Conservation (phyloP, 768 basidiomycete genomes). For the Gymnopilus dilepis region DNA sequence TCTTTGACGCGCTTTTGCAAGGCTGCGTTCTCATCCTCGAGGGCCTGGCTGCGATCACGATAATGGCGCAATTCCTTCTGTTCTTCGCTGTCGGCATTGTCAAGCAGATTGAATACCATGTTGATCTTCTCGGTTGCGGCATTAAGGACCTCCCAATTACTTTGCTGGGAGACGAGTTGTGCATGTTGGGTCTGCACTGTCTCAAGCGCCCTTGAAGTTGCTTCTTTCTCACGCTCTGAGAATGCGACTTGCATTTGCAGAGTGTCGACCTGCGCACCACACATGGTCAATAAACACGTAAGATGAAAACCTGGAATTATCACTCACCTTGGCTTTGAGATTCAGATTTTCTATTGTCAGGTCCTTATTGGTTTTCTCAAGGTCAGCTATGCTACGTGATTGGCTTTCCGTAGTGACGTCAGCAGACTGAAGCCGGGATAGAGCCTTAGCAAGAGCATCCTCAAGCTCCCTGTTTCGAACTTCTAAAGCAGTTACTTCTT, state of each 20-base stretch:
- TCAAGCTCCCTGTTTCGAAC: slow-evolving; percentile 66
- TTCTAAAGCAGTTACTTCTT: slow-evolving; percentile 53
- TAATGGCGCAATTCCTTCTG: slow-evolving; percentile 68
- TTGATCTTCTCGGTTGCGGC: slow-evolving; percentile 78
- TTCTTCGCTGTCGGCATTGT: slow-evolving; percentile 73
- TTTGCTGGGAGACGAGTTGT: slow-evolving; percentile 62
- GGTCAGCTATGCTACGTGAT: slow-evolving; percentile 60
- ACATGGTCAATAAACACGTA: slow-evolving; percentile 18
- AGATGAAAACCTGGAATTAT: slow-evolving; percentile 9
- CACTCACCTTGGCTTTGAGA: slow-evolving; percentile 64
- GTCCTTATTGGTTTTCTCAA: slow-evolving; percentile 68
- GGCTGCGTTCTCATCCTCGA: slow-evolving; percentile 70
- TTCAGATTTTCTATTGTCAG: slow-evolving; percentile 58
- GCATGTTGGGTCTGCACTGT: slow-evolving; percentile 67
- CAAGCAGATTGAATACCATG: slow-evolving; percentile 61
- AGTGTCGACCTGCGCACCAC: slow-evolving; percentile 54
- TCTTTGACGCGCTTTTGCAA: slow-evolving; percentile 79
- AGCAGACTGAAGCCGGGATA: slow-evolving; percentile 73
- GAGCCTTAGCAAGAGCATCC: slow-evolving; percentile 73
- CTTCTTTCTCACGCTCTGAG: slow-evolving; percentile 67
- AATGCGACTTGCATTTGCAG: slow-evolving; percentile 64
- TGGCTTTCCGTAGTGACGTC: slow-evolving; percentile 68
- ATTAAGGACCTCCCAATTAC: slow-evolving; percentile 80
- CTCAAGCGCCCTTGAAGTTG: slow-evolving; percentile 52
- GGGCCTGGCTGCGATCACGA: slow-evolving; percentile 63